Conservation (phyloP, 2,329 filamentous ascomycete genomes). For the Fusarium lateritium region DNA sequence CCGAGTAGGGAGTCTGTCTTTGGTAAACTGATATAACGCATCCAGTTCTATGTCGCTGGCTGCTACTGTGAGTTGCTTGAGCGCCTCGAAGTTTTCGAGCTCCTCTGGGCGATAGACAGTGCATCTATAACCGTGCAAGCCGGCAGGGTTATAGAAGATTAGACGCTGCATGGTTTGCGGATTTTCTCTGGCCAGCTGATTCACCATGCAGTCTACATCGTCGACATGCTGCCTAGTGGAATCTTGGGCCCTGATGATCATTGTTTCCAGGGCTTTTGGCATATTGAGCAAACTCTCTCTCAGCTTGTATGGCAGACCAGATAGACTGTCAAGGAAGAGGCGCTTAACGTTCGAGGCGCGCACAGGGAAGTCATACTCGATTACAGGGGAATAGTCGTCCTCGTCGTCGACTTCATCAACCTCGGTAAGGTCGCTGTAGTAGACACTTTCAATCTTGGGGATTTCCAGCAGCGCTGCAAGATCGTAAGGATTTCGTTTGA, state of each 20-base stretch:
- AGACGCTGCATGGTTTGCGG: conserved; percentile 11
- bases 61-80: conserved; percentile 16
- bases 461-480: conserved; percentile 13
- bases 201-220: background rate
- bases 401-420: background rate
- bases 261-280: background rate
- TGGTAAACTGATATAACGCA: background rate
- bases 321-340: conserved; percentile 19
- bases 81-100: accelerated
- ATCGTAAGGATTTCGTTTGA: background rate
- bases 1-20: accelerated
- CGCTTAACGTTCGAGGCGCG: conserved; percentile 16
- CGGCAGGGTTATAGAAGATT: conserved; percentile 16
- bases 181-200: accelerated
- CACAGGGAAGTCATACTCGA: background rate
- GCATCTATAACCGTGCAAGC: background rate
- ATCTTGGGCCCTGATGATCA: conserved; percentile 1
- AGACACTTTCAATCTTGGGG: conserved; percentile 18
- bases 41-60: conserved; percentile 1
- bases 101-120: background rate
- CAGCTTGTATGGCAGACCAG: background rate
- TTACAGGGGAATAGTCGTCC: background rate
- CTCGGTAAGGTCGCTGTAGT: conserved; percentile 4
- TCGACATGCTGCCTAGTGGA: background rate
- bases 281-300: background rate